Conservation (phyloP, 1,139 yeast species). For the Suhomyces yuchorum region DNA sequence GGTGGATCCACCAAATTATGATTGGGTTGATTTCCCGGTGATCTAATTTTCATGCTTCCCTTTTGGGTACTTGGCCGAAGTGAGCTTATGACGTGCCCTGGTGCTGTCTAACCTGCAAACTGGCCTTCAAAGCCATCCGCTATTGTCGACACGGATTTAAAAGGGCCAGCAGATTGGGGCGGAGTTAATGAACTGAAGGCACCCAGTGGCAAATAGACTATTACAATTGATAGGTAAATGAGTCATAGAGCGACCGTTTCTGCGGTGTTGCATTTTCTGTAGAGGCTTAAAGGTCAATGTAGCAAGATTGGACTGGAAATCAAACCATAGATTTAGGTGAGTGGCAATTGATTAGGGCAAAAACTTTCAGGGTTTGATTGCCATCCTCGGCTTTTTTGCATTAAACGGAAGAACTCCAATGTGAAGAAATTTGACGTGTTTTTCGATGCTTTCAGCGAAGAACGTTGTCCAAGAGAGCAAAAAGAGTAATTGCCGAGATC, state of each 20-base stretch:
- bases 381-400: too few relatives aligned
- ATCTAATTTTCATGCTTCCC: neutral
- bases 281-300: neutral
- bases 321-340: neutral
- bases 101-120: neutral
- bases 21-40: neutral
- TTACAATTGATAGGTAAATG: neutral
- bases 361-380: too few relatives aligned
- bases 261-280: neutral
- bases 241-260: neutral
- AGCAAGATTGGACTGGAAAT: neutral
- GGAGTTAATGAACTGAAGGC: neutral
- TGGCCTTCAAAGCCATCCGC: neutral
- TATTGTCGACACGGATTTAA: neutral
- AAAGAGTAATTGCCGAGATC: too few relatives aligned
- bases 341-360: neutral
- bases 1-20: constrained; percentile 12
- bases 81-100: neutral
- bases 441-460: too few relatives aligned
- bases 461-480: too few relatives aligned
- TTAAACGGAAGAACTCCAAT: too few relatives aligned
- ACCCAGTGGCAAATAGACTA: neutral
- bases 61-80: neutral
- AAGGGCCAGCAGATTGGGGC: neutral
- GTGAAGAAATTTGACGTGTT: too few relatives aligned